These are phyloP conservation scores for Plantago major DNA, from an alignment of 257 asterid genomes.

Conservation along the genomic window DNA sequence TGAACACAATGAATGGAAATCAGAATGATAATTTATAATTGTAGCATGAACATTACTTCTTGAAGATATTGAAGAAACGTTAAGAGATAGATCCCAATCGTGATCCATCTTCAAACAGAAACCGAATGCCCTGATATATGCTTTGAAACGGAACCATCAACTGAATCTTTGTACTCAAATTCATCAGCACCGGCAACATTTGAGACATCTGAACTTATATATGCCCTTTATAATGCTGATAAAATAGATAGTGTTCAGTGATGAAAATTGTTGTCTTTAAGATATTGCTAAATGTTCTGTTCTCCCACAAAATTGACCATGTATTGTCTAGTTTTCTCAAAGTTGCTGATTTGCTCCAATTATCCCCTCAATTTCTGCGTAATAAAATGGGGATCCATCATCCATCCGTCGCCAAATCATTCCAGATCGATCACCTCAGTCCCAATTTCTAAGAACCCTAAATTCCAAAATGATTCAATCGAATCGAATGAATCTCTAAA, in stretches of 20 bases:
- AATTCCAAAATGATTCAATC: too few species aligned
- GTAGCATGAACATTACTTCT: constrained; percentile 1
- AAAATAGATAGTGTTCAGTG: constrained; percentile 12
- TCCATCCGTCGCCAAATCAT: too few species aligned
- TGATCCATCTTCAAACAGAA: constrained; percentile 86
- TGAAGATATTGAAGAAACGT: constrained; percentile 8
- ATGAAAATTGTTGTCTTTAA: constrained; percentile 37
- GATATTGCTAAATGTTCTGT: constrained; percentile 24
- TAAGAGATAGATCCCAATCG: constrained; percentile 63
- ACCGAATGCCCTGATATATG: constrained; percentile 97
- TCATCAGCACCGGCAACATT: constrained; percentile 76
- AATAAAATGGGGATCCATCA: too few species aligned
- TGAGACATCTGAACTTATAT: constrained; percentile 62
- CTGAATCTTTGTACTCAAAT: constrained; percentile 95
- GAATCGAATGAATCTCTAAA: too few species aligned
- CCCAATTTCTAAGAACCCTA: too few species aligned
- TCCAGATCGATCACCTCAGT: too few species aligned
- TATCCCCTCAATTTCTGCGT: too few species aligned
- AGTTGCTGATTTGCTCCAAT: constrained; percentile 41
- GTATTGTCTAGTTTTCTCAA: constrained; percentile 34
- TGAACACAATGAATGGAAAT: neutral
- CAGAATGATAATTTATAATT: neutral
- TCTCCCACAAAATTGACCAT: constrained; percentile 42
- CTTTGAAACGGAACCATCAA: constrained; percentile 92
- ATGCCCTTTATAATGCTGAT: constrained; percentile 65